Evolutionary conservation across 2,329 filamentous ascomycete genomes (phyloP), one percentile per base, ranked within the genome.

Genomic region (Dryadomyces quercus-mongolicae): DNA sequence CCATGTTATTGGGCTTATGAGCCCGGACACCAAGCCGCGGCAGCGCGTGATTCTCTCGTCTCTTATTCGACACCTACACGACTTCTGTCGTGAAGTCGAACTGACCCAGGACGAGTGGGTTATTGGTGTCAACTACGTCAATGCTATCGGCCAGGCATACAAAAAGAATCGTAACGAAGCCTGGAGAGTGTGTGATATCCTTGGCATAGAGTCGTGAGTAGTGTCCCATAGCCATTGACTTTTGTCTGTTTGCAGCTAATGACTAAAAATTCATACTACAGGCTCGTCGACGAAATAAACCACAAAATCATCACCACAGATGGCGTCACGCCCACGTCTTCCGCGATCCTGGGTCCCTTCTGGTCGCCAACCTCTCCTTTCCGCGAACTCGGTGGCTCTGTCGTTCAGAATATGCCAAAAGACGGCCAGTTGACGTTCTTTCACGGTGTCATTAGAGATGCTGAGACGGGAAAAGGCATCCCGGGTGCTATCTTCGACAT

Each of bases 331-430:
- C 73, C 82, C 12, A 93, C 88, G 5, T 80, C 86, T 2, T 86
- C 86, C 4, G 82, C 88, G 44, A 89, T 95, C 60, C 77, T 95
- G 0, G 89, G 89, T 0, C 89, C 89, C 1, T 95, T 95, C 71
- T 94, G 87, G 80, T 78, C 87, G 6, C 76, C 81, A 46, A 77
- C 90, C 60, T 81, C 88, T 0, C 88, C 88, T 5, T 70, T 77
- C 55, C 77, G 84, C 49, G 70, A 80, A n/a, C 86, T 86, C 63
- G 88, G 86, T 51, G 78, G 75, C 48, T 82, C 74, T 61, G 88
- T 93, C 58, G 74, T 83, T 20, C 71, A 70, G 54, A 62, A 68
- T 58, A 73, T 71, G 58, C 76, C 77, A 6, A 55, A 67, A 52
- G 71, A 73, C 55, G 71, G 64, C 15, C 61, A 85, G 58, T 69